Evolutionary conservation across 139 green algal genomes (phyloP).

Genomic region (Closterium sp.): DNA sequence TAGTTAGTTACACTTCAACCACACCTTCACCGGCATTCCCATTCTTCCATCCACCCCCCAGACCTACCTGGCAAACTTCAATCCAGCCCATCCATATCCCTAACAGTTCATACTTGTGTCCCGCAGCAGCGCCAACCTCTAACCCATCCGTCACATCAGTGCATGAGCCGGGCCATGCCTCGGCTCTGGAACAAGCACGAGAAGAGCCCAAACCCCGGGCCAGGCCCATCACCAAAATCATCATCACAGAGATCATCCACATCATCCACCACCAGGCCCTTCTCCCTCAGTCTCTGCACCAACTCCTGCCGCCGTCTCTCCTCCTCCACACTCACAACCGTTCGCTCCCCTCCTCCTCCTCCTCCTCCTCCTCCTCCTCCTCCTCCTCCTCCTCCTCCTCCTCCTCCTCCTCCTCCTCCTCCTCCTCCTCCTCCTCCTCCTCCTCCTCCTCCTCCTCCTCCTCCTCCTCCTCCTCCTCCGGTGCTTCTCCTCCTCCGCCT

Average conservation of each 20-base stretch:
- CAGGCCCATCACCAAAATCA: neutral
- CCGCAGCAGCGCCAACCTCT: too few relatives aligned
- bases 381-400: too few relatives aligned
- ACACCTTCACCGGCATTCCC: too few relatives aligned
- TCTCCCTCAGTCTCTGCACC: neutral
- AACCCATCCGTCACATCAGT: neutral
- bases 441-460: neutral
- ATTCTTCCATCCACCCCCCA: too few relatives aligned
- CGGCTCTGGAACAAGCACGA: neutral
- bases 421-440: neutral
- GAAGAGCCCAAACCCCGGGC: neutral
- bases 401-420: neutral
- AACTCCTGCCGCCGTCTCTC: neutral
- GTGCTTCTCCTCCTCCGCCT: neutral
- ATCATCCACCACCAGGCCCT: neutral
- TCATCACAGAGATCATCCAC: neutral
- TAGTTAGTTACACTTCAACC: too few relatives aligned
- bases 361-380: too few relatives aligned
- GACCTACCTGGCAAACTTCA: too few relatives aligned
- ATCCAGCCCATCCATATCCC: too few relatives aligned
- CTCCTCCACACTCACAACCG: neutral
- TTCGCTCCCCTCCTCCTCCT: neutral
- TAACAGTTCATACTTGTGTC: too few relatives aligned
- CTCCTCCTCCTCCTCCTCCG: neutral
- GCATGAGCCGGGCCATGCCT: neutral